phyloP scores from a whole-genome alignment of 2,329 filamentous ascomycete species.

The Ilyonectria mors-panacis region DNA sequence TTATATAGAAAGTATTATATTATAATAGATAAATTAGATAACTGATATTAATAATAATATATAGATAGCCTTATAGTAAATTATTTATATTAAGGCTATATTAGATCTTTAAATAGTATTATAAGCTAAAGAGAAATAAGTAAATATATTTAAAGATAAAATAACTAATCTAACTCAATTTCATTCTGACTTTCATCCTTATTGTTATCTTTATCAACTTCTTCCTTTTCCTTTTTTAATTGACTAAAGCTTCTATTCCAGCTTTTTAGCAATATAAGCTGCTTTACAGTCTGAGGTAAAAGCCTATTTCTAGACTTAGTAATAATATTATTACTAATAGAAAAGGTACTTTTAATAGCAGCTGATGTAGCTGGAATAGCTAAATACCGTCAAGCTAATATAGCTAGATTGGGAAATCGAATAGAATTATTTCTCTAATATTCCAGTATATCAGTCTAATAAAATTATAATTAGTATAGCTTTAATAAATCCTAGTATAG shows the following conservation, averaged over 20 bases:
- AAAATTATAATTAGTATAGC: neutral
- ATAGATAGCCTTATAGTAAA: no score
- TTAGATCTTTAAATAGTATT: no score
- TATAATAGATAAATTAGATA: no score
- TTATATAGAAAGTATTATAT: no score
- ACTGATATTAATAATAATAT: no score
- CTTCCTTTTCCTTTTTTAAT: neutral
- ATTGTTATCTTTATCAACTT: no score
- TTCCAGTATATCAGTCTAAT: neutral
- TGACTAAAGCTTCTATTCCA: neutral
- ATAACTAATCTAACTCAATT: no score
- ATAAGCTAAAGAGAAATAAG: no score
- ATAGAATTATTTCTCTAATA: conserved; percentile 1
- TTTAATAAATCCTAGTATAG: neutral
- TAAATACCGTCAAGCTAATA: conserved; percentile 4
- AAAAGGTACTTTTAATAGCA: conserved; percentile 1
- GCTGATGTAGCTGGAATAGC: conserved; percentile 1
- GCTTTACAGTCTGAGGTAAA: neutral
- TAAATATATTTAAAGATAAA: no score
- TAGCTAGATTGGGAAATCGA: conserved; percentile 6
- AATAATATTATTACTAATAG: conserved; percentile 13
- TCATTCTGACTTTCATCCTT: no score
- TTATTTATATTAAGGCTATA: no score
- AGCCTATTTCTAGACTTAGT: conserved; percentile 5
- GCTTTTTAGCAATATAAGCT: conserved; percentile 5